Base-by-base conservation (phyloP, 495 filamentous ascomycete species). In the Aspergillus sclerotiicarbonarius region DNA sequence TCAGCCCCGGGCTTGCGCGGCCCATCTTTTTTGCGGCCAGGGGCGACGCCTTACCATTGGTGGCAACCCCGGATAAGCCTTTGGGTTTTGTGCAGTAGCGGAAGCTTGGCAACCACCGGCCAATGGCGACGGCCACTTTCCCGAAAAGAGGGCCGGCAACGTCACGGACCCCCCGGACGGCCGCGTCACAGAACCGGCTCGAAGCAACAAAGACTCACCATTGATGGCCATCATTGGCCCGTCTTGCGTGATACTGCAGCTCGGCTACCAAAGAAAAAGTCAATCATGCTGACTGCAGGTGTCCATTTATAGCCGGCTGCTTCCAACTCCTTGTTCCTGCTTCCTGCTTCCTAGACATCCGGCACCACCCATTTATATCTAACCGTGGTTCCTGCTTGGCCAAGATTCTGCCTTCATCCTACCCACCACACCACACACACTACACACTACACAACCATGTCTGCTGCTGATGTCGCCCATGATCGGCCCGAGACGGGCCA, bases 401-500 rank as follows among this genome's bases (percentile, higher is more conserved):
- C 13, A 6, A 6, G 12, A n/a, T n/a, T 41, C 1, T 37, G 2
- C 37, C n/a, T n/a, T 15, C 7, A 12, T 6, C 1, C 37, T n/a
- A 15, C 37, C 33, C 9, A 10, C 33, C 13, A 37, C 25, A 25
- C 25, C 25, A 25, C 47, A 31, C 21, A n/a, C 29, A 31, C 6
- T 43, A 58, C 16, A 39, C 25, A 37, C 51, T 37, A 37, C 3
- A 29, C 44, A 39, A 61, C 44, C 44, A 62, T 58, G 55, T 18
- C 54, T 10, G 31, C 45, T 32, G 56, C 55, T 21, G 39, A 53
- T 12, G 37, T 63, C 13, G 60, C 66, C 13, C 32, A 64, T 50
- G 66, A 70, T 33, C 66, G 64, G 33, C 62, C 61, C 55, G 67
- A 64, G 43, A 71, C 69, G 6, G 52, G 69, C 20, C 43, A 66